Evolutionary conservation across 345 rosid genomes (phyloP).

Genomic region (Eucalyptus cloeziana): DNA sequence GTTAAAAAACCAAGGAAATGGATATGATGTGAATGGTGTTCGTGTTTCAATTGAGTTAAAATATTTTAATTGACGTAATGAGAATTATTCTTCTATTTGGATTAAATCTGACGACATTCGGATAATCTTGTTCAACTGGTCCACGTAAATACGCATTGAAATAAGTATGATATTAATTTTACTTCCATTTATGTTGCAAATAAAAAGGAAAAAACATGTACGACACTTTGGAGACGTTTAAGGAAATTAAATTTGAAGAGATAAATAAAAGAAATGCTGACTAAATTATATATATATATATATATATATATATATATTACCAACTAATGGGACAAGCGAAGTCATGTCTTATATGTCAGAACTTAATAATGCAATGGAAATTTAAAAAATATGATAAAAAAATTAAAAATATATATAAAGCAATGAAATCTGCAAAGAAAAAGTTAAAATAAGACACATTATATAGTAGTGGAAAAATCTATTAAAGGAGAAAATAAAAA

Average conservation of each 20-base stretch:
- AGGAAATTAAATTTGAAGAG: background rate
- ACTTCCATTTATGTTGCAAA: background rate
- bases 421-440: rapidly evolving
- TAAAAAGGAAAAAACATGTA: no score
- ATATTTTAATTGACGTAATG: no score
- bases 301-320: background rate
- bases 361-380: background rate
- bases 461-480: background rate
- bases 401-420: background rate
- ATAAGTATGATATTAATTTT: background rate
- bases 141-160: background rate
- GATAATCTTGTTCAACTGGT: background rate
- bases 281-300: no score
- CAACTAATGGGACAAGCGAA: rapidly evolving
- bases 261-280: background rate
- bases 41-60: background rate
- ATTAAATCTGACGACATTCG: background rate
- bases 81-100: background rate
- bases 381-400: background rate
- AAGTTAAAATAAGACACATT: background rate
- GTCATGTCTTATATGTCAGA: background rate
- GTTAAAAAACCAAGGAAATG: background rate
- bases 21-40: background rate
- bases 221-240: background rate
- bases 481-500: background rate